Conservation (phyloP, 2,329 filamentous ascomycete genomes). For the Ilyonectria robusta region DNA sequence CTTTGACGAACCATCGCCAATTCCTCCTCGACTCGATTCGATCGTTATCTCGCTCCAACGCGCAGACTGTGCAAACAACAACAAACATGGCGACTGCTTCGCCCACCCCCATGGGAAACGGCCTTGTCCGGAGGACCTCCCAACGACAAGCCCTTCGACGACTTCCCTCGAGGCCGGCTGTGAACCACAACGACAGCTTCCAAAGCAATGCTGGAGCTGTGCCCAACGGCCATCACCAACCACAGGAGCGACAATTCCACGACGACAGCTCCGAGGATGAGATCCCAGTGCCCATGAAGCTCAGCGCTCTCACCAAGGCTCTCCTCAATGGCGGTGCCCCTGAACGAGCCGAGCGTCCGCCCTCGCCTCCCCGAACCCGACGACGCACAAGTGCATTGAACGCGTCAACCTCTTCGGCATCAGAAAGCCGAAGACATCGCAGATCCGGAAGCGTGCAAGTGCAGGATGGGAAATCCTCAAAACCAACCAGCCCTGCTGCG, state of each 20-base stretch:
- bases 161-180: constrained; percentile 61
- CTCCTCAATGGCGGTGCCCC: constrained; percentile 77
- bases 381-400: constrained; percentile 64
- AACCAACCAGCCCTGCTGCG: constrained; percentile 60
- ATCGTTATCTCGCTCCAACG: constrained; percentile 34
- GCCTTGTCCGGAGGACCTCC: constrained; percentile 67
- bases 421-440: constrained; percentile 61
- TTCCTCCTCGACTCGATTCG: constrained; percentile 35
- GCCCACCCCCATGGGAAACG: constrained; percentile 68
- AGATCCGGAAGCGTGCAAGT: constrained; percentile 64
- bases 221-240: constrained; percentile 55
- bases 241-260: constrained; percentile 63
- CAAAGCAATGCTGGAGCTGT: constrained; percentile 50
- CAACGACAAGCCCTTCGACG: constrained; percentile 69
- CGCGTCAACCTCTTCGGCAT: constrained; percentile 58
- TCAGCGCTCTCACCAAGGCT: constrained; percentile 92
- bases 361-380: constrained; percentile 64
- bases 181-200: constrained; percentile 63
- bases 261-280: constrained; percentile 97
- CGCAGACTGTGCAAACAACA: constrained; percentile 35
- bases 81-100: constrained; percentile 66
- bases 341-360: constrained; percentile 55
- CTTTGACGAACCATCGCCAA: constrained; percentile 36
- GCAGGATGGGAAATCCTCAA: constrained; percentile 54
- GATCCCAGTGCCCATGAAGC: constrained; percentile 90